Base-by-base conservation (phyloP, 805 yeast species). In the Candida krabiensis region DNA sequence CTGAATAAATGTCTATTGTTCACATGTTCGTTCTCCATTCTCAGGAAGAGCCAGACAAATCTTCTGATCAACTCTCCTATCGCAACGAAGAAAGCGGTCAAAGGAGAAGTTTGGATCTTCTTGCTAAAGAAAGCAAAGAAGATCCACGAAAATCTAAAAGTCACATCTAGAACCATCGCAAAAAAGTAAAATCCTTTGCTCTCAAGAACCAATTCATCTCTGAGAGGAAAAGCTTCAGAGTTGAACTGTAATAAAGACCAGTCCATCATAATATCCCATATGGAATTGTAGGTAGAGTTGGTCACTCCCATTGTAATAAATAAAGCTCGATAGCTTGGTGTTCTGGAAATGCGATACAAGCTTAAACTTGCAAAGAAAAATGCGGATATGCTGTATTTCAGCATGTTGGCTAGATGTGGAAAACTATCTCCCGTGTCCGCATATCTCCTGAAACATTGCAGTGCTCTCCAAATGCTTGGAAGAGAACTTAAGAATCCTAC, bases 181-280 rank as follows among this genome's bases (percentile, higher is more conserved):
- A 62, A 40, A 53, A 88, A 90, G 58, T 88, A 88, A 17, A 75
- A 65, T 56, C 71, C 69, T 19, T 82, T 80, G 9, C 61, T 59
- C 37, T 71, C 71, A 48, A 75, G 80, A 30, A 81, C 81, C 33
- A 89, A 67, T 53, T 85, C 82, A 53, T 86, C 80, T 51, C 96
- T 71, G 37, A 89, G 66, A 18, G 81, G 63, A 38, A 62, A 61
- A 56, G 83, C 71, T 43, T 70, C 69, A 2, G 83, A 70, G 8
- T 69, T 72, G 17, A 77, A 64, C 60, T 86, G 96, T 39, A 85
- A 71, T 52, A 91, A 66, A 2, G 96, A 88, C 91, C 96, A 91
- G 67, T 91, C 99, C 96, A 91, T 87, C 29, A 89, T 67, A 5
- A 91, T 66, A 63, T 91, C 99, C 99, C 99, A 91, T 2, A 79